A percentile compares a stretch with the other conserved stretches of the same genome.
These are phyloP conservation scores for Marasmius sp. DNA, from an alignment of 1,284 basidiomycete species.

Conservation along the genomic window DNA sequence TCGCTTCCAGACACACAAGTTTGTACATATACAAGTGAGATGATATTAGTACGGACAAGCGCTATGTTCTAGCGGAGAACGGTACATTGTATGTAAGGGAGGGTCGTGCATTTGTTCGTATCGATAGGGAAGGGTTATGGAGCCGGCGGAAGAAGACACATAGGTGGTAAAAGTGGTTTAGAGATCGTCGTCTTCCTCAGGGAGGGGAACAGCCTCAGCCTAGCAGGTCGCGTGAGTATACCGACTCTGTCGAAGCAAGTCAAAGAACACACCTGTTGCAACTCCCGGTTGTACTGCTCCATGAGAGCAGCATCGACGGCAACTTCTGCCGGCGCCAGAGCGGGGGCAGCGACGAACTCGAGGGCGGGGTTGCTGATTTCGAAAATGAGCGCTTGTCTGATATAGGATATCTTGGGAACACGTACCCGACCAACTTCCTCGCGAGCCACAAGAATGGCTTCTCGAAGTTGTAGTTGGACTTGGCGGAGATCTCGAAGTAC, in stretches of 20 bases:
- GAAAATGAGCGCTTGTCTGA: background rate
- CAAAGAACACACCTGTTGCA: constrained; percentile 54
- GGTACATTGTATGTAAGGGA: background rate
- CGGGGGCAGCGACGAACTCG: constrained; percentile 96
- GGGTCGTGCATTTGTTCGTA: background rate
- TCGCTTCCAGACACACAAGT: background rate
- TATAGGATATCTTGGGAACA: constrained; percentile 11
- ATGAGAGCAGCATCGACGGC: constrained; percentile 82
- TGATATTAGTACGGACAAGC: background rate
- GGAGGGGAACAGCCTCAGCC: constrained; percentile 76
- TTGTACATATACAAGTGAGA: background rate
- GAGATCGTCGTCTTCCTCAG: constrained; percentile 79
- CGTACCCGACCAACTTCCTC: constrained; percentile 94
- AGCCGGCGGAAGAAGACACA: background rate
- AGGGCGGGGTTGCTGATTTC: constrained; percentile 74
- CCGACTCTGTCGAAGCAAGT: background rate
- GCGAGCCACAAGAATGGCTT: constrained; percentile 99
- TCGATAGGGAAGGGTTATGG: background rate
- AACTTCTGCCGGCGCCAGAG: constrained; percentile 94
- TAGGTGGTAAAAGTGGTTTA: constrained; percentile 24
- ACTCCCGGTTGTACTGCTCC: constrained; percentile 81
- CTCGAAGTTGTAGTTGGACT: constrained; percentile 99
- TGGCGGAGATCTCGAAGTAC: constrained; percentile 99
- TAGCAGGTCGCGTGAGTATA: constrained; percentile 23
- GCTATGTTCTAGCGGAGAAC: background rate